Evolutionary conservation across 345 rosid genomes (phyloP).

Genomic region (Viola odorata): DNA sequence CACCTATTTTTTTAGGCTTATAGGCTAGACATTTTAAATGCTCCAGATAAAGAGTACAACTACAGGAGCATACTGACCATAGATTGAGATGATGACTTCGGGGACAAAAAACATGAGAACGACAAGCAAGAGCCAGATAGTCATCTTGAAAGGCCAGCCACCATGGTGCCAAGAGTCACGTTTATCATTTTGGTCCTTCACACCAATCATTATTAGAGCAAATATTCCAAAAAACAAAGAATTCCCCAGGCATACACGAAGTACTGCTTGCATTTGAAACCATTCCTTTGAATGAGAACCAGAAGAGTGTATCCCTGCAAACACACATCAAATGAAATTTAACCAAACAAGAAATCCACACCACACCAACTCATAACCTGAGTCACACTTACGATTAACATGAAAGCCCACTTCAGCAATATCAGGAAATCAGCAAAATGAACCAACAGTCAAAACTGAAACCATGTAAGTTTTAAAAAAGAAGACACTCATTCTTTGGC

Average conservation of each 20-base stretch:
- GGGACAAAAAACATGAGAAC: slow-evolving; percentile 92
- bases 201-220: slow-evolving; percentile 85
- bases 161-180: slow-evolving; percentile 98
- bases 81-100: slow-evolving; percentile 53
- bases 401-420: too few species aligned
- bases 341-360: not conserved
- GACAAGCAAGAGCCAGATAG: slow-evolving; percentile 71
- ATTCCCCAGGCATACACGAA: slow-evolving; percentile 92
- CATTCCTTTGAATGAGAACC: slow-evolving; percentile 62
- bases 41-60: not conserved
- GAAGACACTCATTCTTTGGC: too few species aligned
- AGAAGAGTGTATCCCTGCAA: slow-evolving; percentile 76
- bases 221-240: slow-evolving; percentile 66
- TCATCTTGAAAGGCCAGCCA: slow-evolving; percentile 90
- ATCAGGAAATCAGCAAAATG: too few species aligned
- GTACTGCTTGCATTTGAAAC: slow-evolving; percentile 87
- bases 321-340: slow-evolving; percentile 1
- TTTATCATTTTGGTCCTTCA: slow-evolving; percentile 84
- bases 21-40: not conserved
- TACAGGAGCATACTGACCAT: slow-evolving; percentile 46
- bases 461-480: too few species aligned
- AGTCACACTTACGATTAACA: too few species aligned
- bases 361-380: not conserved
- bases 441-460: too few species aligned
- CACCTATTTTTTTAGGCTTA: too few species aligned